Conservation (phyloP, 805 yeast species). For the Saturnispora saitoi region DNA sequence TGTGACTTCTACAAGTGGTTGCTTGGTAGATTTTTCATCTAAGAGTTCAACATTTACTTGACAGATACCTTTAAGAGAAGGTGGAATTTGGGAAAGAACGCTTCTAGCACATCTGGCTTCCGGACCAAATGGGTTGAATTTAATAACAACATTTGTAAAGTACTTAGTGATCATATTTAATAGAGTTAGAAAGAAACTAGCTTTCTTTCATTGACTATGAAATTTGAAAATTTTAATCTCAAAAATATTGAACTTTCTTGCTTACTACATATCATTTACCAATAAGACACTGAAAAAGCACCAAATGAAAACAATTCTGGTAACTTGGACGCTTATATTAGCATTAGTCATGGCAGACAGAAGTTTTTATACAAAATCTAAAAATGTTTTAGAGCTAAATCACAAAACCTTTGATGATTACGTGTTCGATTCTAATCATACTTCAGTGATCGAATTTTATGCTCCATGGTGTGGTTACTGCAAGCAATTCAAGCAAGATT, state of each 20-base stretch:
- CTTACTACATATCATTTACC: not conserved
- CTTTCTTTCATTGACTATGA: not conserved
- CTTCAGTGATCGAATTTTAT: slow-evolving; percentile 78
- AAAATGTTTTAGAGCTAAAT: slow-evolving; percentile 21
- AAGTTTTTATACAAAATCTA: slow-evolving; percentile 19
- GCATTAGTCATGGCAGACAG: not conserved
- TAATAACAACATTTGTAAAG: slow-evolving; percentile 67
- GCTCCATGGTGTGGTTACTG: slow-evolving; percentile 99
- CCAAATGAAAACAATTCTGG: not conserved
- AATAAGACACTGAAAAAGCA: not conserved
- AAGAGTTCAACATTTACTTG: slow-evolving; percentile 59
- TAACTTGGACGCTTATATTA: not conserved
- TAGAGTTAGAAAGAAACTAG: not conserved
- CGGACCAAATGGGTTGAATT: slow-evolving; percentile 66
- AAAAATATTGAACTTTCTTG: not conserved
- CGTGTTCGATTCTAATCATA: slow-evolving; percentile 62
- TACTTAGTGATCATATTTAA: slow-evolving; percentile 77
- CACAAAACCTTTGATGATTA: slow-evolving; percentile 51
- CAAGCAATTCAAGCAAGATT: slow-evolving; percentile 56
- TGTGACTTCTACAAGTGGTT: slow-evolving; percentile 63
- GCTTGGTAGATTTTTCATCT: slow-evolving; percentile 33
- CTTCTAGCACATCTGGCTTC: slow-evolving; percentile 77
- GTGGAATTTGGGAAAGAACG: slow-evolving; percentile 74
- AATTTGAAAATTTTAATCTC: not conserved
- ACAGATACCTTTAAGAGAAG: slow-evolving; percentile 53